These are phyloP conservation scores for Beauveria scarabaeidicola DNA, from an alignment of 2,329 filamentous ascomycete species.

Conservation along the genomic window DNA sequence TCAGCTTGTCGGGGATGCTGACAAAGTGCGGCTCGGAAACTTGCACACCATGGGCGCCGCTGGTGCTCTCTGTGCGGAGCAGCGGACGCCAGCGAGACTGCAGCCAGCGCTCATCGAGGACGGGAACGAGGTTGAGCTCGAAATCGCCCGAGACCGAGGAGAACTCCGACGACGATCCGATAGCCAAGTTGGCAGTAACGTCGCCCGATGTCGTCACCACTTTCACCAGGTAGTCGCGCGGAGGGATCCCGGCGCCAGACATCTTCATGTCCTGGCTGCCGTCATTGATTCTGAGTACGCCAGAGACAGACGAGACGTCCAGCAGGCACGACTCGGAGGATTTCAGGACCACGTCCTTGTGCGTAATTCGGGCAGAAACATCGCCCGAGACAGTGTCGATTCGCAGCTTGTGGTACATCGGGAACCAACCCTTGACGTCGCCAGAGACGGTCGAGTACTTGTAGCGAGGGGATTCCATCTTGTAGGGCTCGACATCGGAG, in stretches of 20 bases:
- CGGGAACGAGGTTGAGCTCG: conserved; percentile 33
- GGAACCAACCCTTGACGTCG: conserved; percentile 39
- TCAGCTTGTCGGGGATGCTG: conserved; percentile 15
- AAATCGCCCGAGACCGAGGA: conserved; percentile 34
- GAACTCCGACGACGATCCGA: conserved; percentile 28
- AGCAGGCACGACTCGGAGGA: conserved; percentile 32
- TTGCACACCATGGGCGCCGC: conserved; percentile 30
- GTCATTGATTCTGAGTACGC: conserved; percentile 27
- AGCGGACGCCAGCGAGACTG: conserved; percentile 16
- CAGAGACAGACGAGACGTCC: conserved; percentile 34
- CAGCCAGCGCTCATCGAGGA: conserved; percentile 26
- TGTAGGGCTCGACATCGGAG: conserved; percentile 25
- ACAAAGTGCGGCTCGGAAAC: conserved; percentile 39
- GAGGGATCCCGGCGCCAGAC: conserved; percentile 26
- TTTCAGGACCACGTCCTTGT: conserved; percentile 29
- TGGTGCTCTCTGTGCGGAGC: conserved; percentile 36
- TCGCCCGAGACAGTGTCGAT: conserved; percentile 37
- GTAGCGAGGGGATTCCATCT: conserved; percentile 34
- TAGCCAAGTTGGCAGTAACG: conserved; percentile 32
- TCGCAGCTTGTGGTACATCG: conserved; percentile 40
- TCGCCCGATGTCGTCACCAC: conserved; percentile 36
- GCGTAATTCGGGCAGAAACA: conserved; percentile 31
- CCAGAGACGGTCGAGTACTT: conserved; percentile 35
- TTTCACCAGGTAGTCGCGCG: conserved; percentile 38
- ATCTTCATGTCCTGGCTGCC: conserved; percentile 29